These are phyloP conservation scores for Naganishia kalamii DNA, from an alignment of 768 basidiomycete species.

Conservation along the genomic window DNA sequence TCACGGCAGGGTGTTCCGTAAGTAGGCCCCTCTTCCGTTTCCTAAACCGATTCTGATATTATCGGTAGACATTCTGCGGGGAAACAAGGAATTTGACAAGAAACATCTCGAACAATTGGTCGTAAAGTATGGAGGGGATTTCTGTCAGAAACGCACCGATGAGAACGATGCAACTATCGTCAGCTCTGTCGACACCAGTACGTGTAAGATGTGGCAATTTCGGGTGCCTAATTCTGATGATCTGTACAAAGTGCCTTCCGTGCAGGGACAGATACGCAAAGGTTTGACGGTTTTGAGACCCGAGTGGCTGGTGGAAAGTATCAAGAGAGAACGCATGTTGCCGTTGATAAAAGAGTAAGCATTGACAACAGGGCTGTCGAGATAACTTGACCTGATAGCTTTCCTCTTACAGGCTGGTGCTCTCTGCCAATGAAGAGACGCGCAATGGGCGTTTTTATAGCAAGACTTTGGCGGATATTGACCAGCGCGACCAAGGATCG, in stretches of 20 bases:
- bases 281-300: constrained; percentile 67
- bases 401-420: constrained; percentile 29
- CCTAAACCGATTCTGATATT: not conserved
- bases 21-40: constrained; percentile 38
- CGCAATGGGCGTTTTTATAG: constrained; percentile 33
- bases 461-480: constrained; percentile 35
- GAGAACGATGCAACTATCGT: constrained; percentile 5
- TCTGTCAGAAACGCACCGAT: constrained; percentile 31
- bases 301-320: constrained; percentile 72
- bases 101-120: constrained; percentile 58
- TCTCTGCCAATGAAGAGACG: constrained; percentile 36
- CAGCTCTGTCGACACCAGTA: constrained; percentile 11
- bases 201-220: constrained; percentile 51
- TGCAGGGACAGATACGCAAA: constrained; percentile 64
- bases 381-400: not conserved
- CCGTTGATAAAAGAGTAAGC: constrained; percentile 64
- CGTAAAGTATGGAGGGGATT: constrained; percentile 46
- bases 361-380: too few relatives aligned
- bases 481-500: constrained; percentile 19
- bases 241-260: constrained; percentile 49
- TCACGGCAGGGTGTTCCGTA: constrained; percentile 70
- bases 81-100: constrained; percentile 65
- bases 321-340: constrained; percentile 55
- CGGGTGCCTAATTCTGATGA: constrained; percentile 28
- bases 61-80: constrained; percentile 47